phyloP scores from a whole-genome alignment of 345 rosid species.

The Syzygium grande region DNA sequence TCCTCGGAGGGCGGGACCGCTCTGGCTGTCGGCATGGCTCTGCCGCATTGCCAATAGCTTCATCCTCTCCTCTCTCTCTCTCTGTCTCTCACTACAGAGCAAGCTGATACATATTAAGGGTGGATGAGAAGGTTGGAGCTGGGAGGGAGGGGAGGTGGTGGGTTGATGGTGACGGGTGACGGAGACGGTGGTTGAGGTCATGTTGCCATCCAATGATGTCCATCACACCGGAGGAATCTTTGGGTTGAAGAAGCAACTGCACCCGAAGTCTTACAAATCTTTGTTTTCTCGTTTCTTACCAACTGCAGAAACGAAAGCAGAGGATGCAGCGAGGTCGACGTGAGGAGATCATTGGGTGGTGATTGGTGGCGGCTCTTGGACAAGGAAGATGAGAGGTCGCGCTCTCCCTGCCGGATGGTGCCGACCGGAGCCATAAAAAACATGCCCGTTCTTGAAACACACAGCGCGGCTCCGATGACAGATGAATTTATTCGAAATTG shows the following conservation, averaged over 20 bases:
- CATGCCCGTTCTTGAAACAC: neutral
- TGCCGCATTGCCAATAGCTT: slow-evolving; percentile 79
- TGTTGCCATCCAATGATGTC: neutral
- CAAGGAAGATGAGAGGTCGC: neutral
- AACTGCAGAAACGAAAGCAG: neutral
- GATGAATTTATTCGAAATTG: neutral
- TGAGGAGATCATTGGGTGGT: neutral
- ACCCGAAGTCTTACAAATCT: neutral
- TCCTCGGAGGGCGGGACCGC: slow-evolving; percentile 37
- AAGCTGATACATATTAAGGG: neutral
- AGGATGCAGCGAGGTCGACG: neutral
- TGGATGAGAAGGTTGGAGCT: neutral
- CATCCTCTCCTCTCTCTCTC: slow-evolving; percentile 20
- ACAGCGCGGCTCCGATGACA: neutral
- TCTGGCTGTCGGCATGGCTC: slow-evolving; percentile 72
- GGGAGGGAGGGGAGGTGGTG: neutral
- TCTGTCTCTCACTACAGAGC: neutral
- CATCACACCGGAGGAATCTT: neutral
- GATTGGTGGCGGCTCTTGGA: neutral
- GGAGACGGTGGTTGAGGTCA: neutral
- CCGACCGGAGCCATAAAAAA: neutral
- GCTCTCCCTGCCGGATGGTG: neutral
- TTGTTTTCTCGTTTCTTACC: neutral
- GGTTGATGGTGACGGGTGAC: neutral
- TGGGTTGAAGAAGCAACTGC: neutral